Conservation (phyloP, 2,329 filamentous ascomycete genomes). For the Alternaria triticina region DNA sequence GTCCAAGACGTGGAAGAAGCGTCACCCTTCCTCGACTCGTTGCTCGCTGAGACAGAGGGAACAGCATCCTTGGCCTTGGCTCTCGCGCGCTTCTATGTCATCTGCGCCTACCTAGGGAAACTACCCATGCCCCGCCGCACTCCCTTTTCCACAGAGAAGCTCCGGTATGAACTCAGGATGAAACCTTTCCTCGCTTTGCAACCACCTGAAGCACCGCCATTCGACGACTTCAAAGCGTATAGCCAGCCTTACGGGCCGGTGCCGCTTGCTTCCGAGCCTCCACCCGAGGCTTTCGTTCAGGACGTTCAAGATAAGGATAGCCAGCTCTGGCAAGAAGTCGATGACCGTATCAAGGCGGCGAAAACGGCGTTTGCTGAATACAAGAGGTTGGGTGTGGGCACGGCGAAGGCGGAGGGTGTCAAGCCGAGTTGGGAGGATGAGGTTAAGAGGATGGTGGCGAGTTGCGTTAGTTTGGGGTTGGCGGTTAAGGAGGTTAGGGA, state of each 20-base stretch:
- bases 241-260: slow-evolving; percentile 39
- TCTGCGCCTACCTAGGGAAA: slow-evolving; percentile 64
- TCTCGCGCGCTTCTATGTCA: slow-evolving; percentile 65
- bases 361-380: slow-evolving; percentile 44
- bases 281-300: slow-evolving; percentile 9
- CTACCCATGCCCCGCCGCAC: slow-evolving; percentile 57
- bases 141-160: slow-evolving; percentile 70
- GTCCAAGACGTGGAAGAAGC: slow-evolving; percentile 19
- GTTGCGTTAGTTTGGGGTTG: slow-evolving; percentile 44
- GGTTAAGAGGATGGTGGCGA: slow-evolving; percentile 36
- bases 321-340: slow-evolving; percentile 34
- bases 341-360: slow-evolving; percentile 39
- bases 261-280: slow-evolving; percentile 1
- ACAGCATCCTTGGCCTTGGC: slow-evolving; percentile 39
- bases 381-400: slow-evolving; percentile 45
- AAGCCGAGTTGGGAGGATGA: slow-evolving; percentile 48
- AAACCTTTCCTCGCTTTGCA: slow-evolving; percentile 76
- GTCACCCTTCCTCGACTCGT: slow-evolving; percentile 26
- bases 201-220: slow-evolving; percentile 70
- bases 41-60: slow-evolving; percentile 35
- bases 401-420: slow-evolving; percentile 46
- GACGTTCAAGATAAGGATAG: slow-evolving; percentile 15
- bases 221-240: slow-evolving; percentile 62
- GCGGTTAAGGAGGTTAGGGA: slow-evolving; percentile 33
- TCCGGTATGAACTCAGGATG: slow-evolving; percentile 86